Evolutionary conservation across 306 rosid species (phyloP).

Genomic region (Dalbergia cultrata): DNA sequence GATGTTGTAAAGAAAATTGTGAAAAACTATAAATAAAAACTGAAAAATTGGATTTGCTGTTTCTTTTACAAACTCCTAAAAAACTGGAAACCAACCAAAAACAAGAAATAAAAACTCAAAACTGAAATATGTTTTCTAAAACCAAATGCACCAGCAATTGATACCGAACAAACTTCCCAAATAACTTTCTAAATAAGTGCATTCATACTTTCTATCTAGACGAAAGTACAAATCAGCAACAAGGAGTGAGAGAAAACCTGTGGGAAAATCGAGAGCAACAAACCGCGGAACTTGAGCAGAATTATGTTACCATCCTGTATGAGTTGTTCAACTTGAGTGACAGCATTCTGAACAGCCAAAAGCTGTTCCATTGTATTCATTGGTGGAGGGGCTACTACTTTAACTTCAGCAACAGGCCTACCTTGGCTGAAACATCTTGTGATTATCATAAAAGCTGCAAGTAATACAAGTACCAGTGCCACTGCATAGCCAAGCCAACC

Average conservation of each 20-base stretch:
- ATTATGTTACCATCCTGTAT: constrained; percentile 81
- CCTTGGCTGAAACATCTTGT: constrained; percentile 63
- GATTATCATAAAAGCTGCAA: constrained; percentile 77
- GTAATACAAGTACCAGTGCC: constrained; percentile 59
- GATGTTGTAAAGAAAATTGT: too few species aligned
- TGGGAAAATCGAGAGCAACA: constrained; percentile 80
- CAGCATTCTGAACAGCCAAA: constrained; percentile 86
- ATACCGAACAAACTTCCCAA: constrained; percentile 15
- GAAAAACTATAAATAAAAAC: too few species aligned
- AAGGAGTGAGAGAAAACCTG: constrained; percentile 68
- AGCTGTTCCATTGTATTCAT: constrained; percentile 96
- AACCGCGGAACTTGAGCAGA: constrained; percentile 85
- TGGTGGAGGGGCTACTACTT: constrained; percentile 82
- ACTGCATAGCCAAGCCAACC: constrained; percentile 80
- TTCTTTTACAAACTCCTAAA: too few species aligned
- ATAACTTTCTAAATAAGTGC: neutral
- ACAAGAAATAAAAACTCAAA: too few species aligned
- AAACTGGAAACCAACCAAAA: too few species aligned
- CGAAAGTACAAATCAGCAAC: neutral
- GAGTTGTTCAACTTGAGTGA: constrained; percentile 78
- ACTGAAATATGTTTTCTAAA: too few species aligned
- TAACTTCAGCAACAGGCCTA: constrained; percentile 65
- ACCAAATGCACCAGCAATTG: neutral
- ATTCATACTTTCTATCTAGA: neutral
- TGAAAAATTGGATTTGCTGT: too few species aligned